Evolutionary conservation across 805 yeast species (phyloP), one percentile per base, ranked within the genome.

Genomic region (Blastobotrys attinorum): DNA sequence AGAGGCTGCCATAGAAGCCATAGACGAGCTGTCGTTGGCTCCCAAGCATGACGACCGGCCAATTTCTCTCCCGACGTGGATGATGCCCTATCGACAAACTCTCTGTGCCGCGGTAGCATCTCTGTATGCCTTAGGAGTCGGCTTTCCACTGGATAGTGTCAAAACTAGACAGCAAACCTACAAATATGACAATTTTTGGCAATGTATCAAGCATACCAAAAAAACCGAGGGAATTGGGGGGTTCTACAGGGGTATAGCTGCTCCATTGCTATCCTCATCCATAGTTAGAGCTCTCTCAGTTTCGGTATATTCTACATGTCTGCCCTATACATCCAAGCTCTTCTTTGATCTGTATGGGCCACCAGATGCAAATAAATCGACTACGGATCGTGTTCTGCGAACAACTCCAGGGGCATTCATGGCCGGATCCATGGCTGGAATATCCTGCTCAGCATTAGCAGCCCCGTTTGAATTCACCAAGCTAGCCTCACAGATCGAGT

Each of bases 381-480:
- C 44, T 20, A 5, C 40, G 7, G 37, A 33, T 15, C 17, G 40
- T 22, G 32, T 45, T 21, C 13, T 46, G 13, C 49, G 49, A 21
- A 41, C 39, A 17, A 53, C 40, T 22, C 47, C 54, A 5, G 53
- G 53, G 6, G 51, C 61, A 22, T 59, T 63, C 42, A 32, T 49
- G 39, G 69, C 89, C 0, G 96, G 95, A 3, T 64, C 73, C 3
- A 48, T 76, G 0, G 77, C 92, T 0, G 95, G 95, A 3, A 75
- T 75, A 4, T 49, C 56, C n/a, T 51, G 58, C 32, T 56, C 65
- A 16, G 62, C 70, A 2, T 77, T 83, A 11, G 72, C 86, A 2
- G 82, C 90, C 52, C 96, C 96, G 1, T 86, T 86, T 58, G 96
- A 86, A 60, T 76, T 84, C 62, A 79, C 90, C 39, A 87, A 86